Conservation (phyloP, 208 protist genomes). For the Wallacemonas rigidus region DNA sequence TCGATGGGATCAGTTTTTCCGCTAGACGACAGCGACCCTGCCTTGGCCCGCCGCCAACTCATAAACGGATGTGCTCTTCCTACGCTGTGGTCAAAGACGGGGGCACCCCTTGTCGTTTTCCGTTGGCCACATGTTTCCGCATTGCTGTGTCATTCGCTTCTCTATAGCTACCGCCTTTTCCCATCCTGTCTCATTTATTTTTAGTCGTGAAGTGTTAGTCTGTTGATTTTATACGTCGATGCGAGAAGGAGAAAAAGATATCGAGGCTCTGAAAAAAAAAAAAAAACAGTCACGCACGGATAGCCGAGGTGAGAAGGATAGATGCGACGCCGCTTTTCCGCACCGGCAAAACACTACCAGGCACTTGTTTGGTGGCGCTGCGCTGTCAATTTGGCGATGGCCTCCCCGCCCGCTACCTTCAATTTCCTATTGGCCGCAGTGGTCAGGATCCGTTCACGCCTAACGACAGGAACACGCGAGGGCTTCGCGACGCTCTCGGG, state of each 20-base stretch:
- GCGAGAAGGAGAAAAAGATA: background rate
- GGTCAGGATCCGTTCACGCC: conserved; percentile 41
- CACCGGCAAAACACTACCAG: conserved; percentile 6
- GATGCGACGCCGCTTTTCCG: too few relatives aligned
- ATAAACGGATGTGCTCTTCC: too few relatives aligned
- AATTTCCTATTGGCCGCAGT: background rate
- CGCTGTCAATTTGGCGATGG: conserved; percentile 8
- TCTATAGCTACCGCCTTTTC: background rate
- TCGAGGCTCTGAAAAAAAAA: background rate
- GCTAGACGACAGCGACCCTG: too few relatives aligned
- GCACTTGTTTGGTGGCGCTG: conserved; percentile 19
- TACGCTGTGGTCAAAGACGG: too few relatives aligned
- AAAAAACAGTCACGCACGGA: background rate
- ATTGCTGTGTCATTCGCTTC: too few relatives aligned
- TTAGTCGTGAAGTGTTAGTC: background rate
- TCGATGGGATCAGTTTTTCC: too few relatives aligned
- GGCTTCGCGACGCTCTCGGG: conserved; percentile 34
- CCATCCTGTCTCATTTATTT: background rate
- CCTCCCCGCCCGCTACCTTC: conserved; percentile 15
- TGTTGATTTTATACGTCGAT: background rate
- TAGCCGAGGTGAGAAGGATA: too few relatives aligned
- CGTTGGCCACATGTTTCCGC: too few relatives aligned
- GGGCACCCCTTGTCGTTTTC: too few relatives aligned
- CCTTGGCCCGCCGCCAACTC: too few relatives aligned
- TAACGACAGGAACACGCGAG: conserved; percentile 46